A percentile compares a stretch with the other conserved stretches of the same genome.
Evolutionary conservation across 1,284 basidiomycete species (phyloP).

Genomic region (Irpex sp.): DNA sequence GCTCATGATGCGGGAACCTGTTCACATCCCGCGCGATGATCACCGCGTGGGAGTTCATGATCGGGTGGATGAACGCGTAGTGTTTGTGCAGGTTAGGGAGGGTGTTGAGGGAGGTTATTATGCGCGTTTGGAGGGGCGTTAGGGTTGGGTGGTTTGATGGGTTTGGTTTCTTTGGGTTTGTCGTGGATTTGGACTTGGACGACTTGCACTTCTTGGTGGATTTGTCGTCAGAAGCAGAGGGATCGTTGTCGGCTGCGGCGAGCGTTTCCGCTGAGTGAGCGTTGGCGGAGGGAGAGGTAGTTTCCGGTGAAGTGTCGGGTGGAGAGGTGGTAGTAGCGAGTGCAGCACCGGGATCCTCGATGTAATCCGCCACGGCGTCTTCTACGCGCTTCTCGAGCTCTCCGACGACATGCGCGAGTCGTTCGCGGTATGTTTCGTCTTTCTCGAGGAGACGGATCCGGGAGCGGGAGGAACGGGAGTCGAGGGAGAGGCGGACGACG

Average conservation of each 20-base stretch:
- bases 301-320: no score
- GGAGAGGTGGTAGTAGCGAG: not conserved
- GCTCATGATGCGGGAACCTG: conserved; percentile 50
- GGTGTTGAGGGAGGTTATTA: conserved; percentile 53
- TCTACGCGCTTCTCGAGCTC: conserved; percentile 59
- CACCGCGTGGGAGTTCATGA: conserved; percentile 63
- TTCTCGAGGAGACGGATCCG: conserved; percentile 62
- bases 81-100: conserved; percentile 68
- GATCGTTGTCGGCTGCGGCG: not conserved
- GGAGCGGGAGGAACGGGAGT: conserved; percentile 49
- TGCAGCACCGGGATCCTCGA: conserved; percentile 26
- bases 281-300: not conserved
- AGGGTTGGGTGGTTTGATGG: conserved; percentile 38
- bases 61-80: conserved; percentile 52
- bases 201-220: not conserved
- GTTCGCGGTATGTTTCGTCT: conserved; percentile 35
- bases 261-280: not conserved
- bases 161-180: not conserved
- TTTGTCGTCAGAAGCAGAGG: not conserved
- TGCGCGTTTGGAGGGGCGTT: conserved; percentile 46
- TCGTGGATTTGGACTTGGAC: conserved; percentile 25
- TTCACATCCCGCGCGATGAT: conserved; percentile 66
- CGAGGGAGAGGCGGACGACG: conserved; percentile 48
- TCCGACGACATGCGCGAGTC: conserved; percentile 52
- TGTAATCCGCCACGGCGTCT: conserved; percentile 44